Base-by-base conservation (phyloP, 2,329 filamentous ascomycete genomes). In the Coleophoma eucalyptorum region DNA sequence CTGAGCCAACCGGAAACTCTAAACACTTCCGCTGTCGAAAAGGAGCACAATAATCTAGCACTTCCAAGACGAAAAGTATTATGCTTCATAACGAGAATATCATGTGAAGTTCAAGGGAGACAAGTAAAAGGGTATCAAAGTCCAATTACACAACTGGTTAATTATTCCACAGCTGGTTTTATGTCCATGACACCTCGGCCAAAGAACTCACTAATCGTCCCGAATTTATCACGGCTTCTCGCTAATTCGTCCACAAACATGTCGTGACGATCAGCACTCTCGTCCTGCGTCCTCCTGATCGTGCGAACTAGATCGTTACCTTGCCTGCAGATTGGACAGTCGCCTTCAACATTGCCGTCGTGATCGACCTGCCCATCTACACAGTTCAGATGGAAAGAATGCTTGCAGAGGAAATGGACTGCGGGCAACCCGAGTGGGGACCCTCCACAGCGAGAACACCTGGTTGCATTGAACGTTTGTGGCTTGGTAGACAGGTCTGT, bases 341-440 rank as follows among this genome's bases (percentile, higher is more conserved):
- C 91, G 0, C 85, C 79, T 37, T 82, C 76, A 10, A 81, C 76
- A 47, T 86, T 84, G 11, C 75, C 74, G 19, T 80, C 76, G 37
- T 64, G 59, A 13, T 53, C 58, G 18, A 58, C 55, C 54, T 63
- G 58, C 5, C 77, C 74, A 64, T 89, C 89, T 40, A 99, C 73
- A 68, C 93, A 99, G 43, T 89, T 80, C 71, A 96, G 90, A 66
- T 99, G 94, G 76, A 97, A 99, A 54, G 87, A 92, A 68, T 99
- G 94, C 68, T 96, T 96, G 74, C 94, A 99, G 56, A 99, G 71
- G 67, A 99, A 99, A 66, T 99, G 94, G 44, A 99, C 92, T 0
- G 86, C 89, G 0, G 94, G 94, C 12, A 97, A 75, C 58, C 97
- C 92, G 16, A 97, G 77, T 21, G 82, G 78, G 35, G 53, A 52